Evolutionary conservation across 371 early-diverging fungal species (phyloP).

Genomic region (Syncephalastrum monosporum): DNA sequence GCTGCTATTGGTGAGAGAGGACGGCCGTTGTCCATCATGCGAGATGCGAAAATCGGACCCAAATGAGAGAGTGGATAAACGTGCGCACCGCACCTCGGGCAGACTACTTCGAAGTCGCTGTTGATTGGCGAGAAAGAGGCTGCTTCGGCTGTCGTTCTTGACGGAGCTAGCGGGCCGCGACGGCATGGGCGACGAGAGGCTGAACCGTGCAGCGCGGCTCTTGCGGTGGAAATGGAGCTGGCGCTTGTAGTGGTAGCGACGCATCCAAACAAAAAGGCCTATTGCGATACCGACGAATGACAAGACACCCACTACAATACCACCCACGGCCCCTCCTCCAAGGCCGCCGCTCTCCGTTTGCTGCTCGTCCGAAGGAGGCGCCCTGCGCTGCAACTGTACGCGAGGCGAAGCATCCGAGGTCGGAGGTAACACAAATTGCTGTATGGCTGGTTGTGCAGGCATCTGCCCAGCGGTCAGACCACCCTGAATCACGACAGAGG

Average conservation of each 20-base stretch:
- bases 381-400: no score
- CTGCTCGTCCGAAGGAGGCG: no score
- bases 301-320: constrained; percentile 33
- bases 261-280: constrained; percentile 28
- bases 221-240: constrained; percentile 7
- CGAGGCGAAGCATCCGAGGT: no score
- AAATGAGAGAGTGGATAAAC: constrained; percentile 19
- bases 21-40: constrained; percentile 2
- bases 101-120: constrained; percentile 2
- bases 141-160: background rate
- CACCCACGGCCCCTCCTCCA: constrained; percentile 35
- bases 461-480: no score
- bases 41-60: constrained; percentile 22
- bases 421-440: no score
- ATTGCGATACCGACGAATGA: constrained; percentile 23
- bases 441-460: no score
- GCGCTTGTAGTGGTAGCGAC: constrained; percentile 6
- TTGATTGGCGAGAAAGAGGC: background rate
- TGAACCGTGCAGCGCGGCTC: constrained; percentile 25
- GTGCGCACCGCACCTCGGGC: background rate
- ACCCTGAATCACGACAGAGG: no score
- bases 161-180: constrained; percentile 8
- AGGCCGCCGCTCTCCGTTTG: constrained; percentile 9
- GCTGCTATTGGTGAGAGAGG: background rate
- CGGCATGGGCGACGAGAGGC: constrained; percentile 23